Conservation (phyloP, 2,329 filamentous ascomycete species). For the Pseudocercospora vitis region DNA sequence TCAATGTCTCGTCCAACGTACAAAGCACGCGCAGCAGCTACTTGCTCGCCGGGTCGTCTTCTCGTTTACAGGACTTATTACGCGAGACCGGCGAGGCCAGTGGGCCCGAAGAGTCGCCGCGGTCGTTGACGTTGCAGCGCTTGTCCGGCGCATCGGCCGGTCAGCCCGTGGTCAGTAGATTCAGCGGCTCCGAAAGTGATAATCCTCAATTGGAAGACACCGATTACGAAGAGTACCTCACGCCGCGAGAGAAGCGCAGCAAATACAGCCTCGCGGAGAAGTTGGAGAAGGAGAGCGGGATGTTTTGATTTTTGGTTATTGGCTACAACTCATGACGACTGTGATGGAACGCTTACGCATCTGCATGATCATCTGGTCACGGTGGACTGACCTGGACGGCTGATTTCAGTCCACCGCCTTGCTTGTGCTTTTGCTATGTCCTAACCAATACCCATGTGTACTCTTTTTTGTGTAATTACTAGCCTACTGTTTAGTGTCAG, state of each 20-base stretch:
- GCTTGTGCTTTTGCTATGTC: background rate
- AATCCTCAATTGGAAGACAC: slow-evolving; percentile 15
- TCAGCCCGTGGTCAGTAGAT: slow-evolving; percentile 24
- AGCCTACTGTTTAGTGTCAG: background rate
- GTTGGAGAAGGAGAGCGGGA: slow-evolving; percentile 21
- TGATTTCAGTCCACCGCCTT: background rate
- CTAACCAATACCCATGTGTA: slow-evolving; percentile 1
- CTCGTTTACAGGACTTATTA: slow-evolving; percentile 30
- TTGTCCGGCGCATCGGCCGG: slow-evolving; percentile 16
- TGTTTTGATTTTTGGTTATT: too few species aligned
- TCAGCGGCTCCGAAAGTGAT: slow-evolving; percentile 32
- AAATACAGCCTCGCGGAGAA: slow-evolving; percentile 22
- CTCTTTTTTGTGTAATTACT: slow-evolving; percentile 1
- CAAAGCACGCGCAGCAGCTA: slow-evolving; percentile 32
- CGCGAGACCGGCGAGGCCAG: slow-evolving; percentile 30
- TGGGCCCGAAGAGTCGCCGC: slow-evolving; percentile 16
- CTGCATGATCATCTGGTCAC: background rate
- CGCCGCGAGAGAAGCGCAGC: slow-evolving; percentile 33
- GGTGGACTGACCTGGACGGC: background rate
- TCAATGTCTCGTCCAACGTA: slow-evolving; percentile 23
- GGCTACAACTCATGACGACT: background rate
- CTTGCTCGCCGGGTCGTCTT: slow-evolving; percentile 29
- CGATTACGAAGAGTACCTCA: slow-evolving; percentile 33
- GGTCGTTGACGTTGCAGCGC: slow-evolving; percentile 15
- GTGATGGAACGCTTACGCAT: background rate